Base-by-base conservation (phyloP, 2,329 filamentous ascomycete genomes). In the Pyrenochaeta sp. region DNA sequence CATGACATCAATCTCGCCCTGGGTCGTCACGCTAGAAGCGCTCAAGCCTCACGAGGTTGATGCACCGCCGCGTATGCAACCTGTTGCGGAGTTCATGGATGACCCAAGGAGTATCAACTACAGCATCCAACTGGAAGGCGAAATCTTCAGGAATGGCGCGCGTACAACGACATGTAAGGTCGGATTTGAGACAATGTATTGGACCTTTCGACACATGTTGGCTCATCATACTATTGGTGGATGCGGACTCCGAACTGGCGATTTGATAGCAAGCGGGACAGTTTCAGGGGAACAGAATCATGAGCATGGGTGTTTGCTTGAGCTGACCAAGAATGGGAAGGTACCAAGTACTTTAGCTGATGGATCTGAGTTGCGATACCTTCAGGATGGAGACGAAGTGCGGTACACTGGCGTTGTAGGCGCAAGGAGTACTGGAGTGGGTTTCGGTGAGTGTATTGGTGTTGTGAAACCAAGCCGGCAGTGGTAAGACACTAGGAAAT, bases 1-100 rank as follows among this genome's bases (percentile, higher is more conserved):
- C 37, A 81, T 79, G 6, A 88, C 85, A 0, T 81, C 79, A 0
- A 82, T 89, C 18, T 85, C 82, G 0, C 85, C 86, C 0, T 89
- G 86, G 86, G 75, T 88, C 11, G 70, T 88, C 3, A 86, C 85
- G 0, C 73, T 84, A 1, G 85, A 87, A 31, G 86, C 87, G 0
- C 67, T 89, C n/a, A 72, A 75, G 51, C 61, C 68, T 4, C 75
- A 73, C 45, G 49, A 61, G 33, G 61, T 66, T 1, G 41, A 57
- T 10, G 66, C 68, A 9, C 61, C 67, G 36, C 30, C 49, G 36
- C 62, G 66, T 1, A 63, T 61, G 49, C 50, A 56, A 7, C 54
- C 63, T n/a, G 61, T 69, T 1, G 60, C 64, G 2, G 30, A 45
- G 5, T 73, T 69, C 43, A 53, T 71, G 56, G 52, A 69, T n/a